phyloP scores from a whole-genome alignment of 2,329 filamentous ascomycete genomes.

The Cordyceps militaris region DNA sequence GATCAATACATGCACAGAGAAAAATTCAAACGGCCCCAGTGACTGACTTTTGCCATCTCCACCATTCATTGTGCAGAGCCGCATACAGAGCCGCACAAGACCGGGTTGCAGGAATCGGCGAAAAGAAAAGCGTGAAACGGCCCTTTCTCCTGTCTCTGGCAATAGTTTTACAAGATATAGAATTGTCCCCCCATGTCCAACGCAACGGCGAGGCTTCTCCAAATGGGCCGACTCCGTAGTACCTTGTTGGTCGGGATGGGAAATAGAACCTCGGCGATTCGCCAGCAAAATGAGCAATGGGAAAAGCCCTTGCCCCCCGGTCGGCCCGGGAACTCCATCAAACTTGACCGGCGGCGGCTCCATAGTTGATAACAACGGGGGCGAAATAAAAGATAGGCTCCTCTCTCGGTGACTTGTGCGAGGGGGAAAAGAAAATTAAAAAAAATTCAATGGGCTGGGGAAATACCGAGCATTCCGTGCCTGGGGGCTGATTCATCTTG shows the following conservation, averaged over 20 bases:
- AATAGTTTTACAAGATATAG: too few relatives aligned
- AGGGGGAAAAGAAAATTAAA: not conserved
- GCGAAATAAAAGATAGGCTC: not conserved
- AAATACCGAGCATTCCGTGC: too few relatives aligned
- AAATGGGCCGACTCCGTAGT: too few relatives aligned
- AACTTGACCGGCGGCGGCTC: not conserved
- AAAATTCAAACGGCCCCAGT: not conserved
- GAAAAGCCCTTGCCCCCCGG: not conserved
- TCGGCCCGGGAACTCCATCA: constrained; percentile 1
- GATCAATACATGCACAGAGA: not conserved
- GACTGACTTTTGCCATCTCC: not conserved
- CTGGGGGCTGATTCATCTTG: not conserved
- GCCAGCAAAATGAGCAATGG: too few relatives aligned
- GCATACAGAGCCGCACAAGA: not conserved
- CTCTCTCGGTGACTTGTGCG: constrained; percentile 2
- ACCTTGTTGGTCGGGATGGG: not conserved
- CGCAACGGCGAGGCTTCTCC: too few relatives aligned
- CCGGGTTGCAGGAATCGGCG: too few relatives aligned
- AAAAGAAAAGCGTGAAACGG: too few relatives aligned
- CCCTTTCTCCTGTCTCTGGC: too few relatives aligned
- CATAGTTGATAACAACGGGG: constrained; percentile 5
- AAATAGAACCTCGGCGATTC: not conserved
- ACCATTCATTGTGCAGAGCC: not conserved
- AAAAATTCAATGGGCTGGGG: not conserved
- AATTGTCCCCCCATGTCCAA: too few relatives aligned